Base-by-base conservation (phyloP, 2,329 filamentous ascomycete species). In the Amylocarpus encephaloides region DNA sequence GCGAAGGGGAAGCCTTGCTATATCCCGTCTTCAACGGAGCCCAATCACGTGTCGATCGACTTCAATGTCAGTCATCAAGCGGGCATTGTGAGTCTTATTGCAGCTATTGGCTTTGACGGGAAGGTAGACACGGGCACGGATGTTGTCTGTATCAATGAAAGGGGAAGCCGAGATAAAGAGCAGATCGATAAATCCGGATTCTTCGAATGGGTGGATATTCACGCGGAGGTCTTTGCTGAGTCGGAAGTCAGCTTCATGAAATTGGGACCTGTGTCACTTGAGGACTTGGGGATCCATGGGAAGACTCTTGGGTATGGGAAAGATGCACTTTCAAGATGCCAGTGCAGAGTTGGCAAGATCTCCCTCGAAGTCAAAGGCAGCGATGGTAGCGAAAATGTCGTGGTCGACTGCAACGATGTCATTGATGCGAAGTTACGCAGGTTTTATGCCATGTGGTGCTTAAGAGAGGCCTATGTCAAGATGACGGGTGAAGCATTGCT, bases 41-140 rank as follows among this genome's bases (percentile, higher is more conserved):
- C 12, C 29, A 33, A 40, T 34, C 50, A 54, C 29, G 41, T 49
- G 32, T 41, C 29, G 16, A 55, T 78, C 32, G 74, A 77, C 52
- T 91, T 92, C 74, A 92, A 92, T 67, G 77, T 91, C 49, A 84
- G 80, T 41, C 87, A 92, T 66, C 87, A 92, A 71, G 83, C 83
- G 7, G 86, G 87, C 1, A 70, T 92, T 13, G 86, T 90, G 0
- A 78, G 79, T 2, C 71, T 91, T 29, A 74, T 85, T 11, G 83
- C 83, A 18, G 56, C 56, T 6, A 47, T 65, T 19, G 59, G 59
- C 1, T 58, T 60, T 16, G 16, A 57, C 16, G 41, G 29, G 44
- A n/a, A 62, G 46, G 62, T 68, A 16, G 69, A 85, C 41, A 74
- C 89, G 0, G 87, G 87, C 41, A 78, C 86, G 2, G 87, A 92